These are phyloP conservation scores for Xylariomycetidae sp. DNA, from an alignment of 2,329 filamentous ascomycete species.

Conservation along the genomic window DNA sequence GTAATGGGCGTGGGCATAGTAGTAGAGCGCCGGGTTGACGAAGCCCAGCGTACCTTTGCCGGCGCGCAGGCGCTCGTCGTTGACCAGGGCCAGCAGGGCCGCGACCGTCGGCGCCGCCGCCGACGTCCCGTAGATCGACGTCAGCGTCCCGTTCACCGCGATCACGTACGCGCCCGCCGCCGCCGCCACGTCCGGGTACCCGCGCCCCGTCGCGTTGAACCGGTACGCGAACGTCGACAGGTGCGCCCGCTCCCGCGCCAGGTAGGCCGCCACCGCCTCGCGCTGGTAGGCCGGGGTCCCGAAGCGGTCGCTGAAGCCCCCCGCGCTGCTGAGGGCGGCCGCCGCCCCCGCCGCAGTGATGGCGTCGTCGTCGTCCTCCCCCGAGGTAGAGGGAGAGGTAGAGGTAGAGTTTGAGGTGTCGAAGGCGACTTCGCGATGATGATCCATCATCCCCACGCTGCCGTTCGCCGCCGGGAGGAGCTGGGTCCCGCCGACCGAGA, in stretches of 20 bases:
- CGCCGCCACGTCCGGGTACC: slow-evolving; percentile 7
- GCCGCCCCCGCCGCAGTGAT: neutral
- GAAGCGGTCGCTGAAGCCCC: slow-evolving; percentile 8
- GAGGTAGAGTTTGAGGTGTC: too few species aligned
- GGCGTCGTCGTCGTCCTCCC: neutral
- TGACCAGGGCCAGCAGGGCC: slow-evolving; percentile 5
- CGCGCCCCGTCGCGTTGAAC: slow-evolving; percentile 7
- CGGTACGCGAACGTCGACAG: slow-evolving; percentile 3
- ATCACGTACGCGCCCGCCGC: slow-evolving; percentile 3
- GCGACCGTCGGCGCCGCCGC: slow-evolving; percentile 5
- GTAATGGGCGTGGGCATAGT: too few species aligned
- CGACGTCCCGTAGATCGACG: slow-evolving; percentile 5
- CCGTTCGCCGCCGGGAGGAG: neutral
- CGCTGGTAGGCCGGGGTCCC: slow-evolving; percentile 3
- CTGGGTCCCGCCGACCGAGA: slow-evolving; percentile 6
- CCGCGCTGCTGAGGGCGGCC: neutral
- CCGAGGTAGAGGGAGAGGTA: neutral
- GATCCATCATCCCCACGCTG: too few species aligned
- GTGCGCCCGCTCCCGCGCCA: neutral
- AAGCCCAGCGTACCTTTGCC: slow-evolving; percentile 6
- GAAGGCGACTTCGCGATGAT: too few species aligned
- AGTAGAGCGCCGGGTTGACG: slow-evolving; percentile 7
- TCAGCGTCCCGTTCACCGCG: neutral
- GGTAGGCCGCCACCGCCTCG: slow-evolving; percentile 1
- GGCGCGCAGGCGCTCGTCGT: slow-evolving; percentile 5